A percentile compares a stretch with the other conserved stretches of the same genome.
These are phyloP conservation scores for Termitomyces sp. DNA, from an alignment of 768 basidiomycete genomes.

Conservation along the genomic window DNA sequence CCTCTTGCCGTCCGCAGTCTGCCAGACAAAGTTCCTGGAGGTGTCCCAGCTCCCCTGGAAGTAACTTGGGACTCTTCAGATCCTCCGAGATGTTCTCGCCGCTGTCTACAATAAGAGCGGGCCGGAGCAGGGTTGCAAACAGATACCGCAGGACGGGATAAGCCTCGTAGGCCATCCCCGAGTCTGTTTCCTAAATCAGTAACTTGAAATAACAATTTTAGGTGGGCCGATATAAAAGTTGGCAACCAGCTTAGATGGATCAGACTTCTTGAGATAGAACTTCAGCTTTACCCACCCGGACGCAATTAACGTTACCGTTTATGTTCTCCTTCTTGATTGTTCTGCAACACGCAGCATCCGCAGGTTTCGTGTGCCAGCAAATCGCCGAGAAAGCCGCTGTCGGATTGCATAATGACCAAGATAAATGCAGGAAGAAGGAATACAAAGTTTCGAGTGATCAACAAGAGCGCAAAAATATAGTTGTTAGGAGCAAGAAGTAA, in stretches of 20 bases:
- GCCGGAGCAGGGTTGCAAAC: background rate
- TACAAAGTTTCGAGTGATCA: background rate
- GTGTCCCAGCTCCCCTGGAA: background rate
- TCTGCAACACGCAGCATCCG: background rate
- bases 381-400: background rate
- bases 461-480: background rate
- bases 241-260: too few relatives aligned
- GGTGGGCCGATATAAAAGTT: too few relatives aligned
- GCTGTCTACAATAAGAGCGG: too few relatives aligned
- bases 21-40: background rate
- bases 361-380: background rate
- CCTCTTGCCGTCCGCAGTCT: background rate
- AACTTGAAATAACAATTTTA: too few relatives aligned
- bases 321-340: too few relatives aligned
- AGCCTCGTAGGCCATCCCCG: too few relatives aligned
- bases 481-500: background rate
- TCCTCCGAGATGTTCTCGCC: background rate
- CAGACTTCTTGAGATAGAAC: too few relatives aligned
- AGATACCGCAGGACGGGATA: too few relatives aligned
- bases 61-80: too few relatives aligned
- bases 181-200: too few relatives aligned
- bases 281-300: too few relatives aligned
- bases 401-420: background rate
- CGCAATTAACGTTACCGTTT: background rate
- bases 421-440: too few relatives aligned